Conservation (phyloP, 2,329 filamentous ascomycete species). For the Aureobasidium subglaciale region DNA sequence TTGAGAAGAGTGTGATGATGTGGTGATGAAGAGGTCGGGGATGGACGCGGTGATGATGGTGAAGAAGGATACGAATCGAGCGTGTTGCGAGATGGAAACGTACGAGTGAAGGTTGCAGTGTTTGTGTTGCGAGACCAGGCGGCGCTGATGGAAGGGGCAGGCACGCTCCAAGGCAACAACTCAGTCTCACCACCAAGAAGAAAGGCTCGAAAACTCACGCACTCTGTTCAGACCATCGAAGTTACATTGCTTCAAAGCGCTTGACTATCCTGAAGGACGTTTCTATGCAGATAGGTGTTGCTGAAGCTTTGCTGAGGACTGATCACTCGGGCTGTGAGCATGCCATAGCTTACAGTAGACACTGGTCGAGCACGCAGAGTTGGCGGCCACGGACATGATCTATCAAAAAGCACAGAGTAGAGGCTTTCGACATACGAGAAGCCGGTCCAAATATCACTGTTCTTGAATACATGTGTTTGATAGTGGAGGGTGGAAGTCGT, state of each 20-base stretch:
- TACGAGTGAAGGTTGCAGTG: not conserved
- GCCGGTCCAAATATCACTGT: too few relatives aligned
- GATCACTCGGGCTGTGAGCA: too few relatives aligned
- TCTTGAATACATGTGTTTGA: too few relatives aligned
- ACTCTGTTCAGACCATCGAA: not conserved
- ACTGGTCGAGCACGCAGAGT: too few relatives aligned
- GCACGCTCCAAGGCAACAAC: not conserved
- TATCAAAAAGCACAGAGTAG: too few relatives aligned
- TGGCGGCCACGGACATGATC: too few relatives aligned
- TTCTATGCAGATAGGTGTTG: too few relatives aligned
- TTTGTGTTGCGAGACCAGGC: not conserved
- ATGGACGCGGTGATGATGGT: not conserved
- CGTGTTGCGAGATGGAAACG: not conserved
- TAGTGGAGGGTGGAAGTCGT: not conserved
- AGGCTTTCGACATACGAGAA: too few relatives aligned
- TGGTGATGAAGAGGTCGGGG: not conserved
- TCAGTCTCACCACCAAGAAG: not conserved
- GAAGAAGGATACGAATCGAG: not conserved
- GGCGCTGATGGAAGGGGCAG: not conserved
- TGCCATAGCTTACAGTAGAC: too few relatives aligned
- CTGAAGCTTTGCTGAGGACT: too few relatives aligned
- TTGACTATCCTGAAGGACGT: too few relatives aligned
- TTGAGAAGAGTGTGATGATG: not conserved
- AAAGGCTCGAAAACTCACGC: slow-evolving; percentile 1
- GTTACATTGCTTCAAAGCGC: too few relatives aligned